Evolutionary conservation across 306 rosid species (phyloP), one percentile per base, ranked within the genome.

Genomic region (Prinsepia uniflora): DNA sequence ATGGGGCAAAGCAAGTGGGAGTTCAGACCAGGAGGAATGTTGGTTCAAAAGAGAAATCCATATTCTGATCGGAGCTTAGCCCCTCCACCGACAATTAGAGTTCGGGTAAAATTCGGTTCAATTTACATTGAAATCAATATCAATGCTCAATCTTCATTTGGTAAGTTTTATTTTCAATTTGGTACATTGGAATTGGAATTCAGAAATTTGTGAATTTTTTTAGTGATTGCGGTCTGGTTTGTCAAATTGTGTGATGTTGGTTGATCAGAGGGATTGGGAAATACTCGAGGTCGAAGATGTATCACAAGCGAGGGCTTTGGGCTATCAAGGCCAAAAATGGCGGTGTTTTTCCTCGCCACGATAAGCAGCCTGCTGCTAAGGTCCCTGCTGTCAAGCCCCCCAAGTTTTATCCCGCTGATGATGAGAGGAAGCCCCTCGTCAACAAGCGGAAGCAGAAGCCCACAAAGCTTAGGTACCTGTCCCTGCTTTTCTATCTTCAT

Each of bases 21-120:
- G 88, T 74, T 89, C 70, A 72, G 99, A 63, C 99, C 99, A 0
- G 99, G 99, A 56, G 99, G 99, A 80, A 94, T 94, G 99, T 70
- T 94, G 67, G 99, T 94, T 47, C 99, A 94, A 89, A 89, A 71
- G 63, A 83, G 99, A 76, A 77, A 60, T 34, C 46, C 79, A n/a
- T 85, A 74, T 59, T 78, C 95, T 24, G 95, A 91, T 82, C 88
- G 75, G 56, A 87, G 79, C 84, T 69, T 89, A 3, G 88, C 71
- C 8, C 84, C 82, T 13, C 82, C 87, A 54, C 96, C 97, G 43
- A 84, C 83, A 15, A 80, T 94, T 67, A 77, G 92, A 73, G 95
- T 94, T 44, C 80, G 87, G 76, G 97, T 94, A 79, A 94, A 94
- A 77, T 80, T 84, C 63, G 88, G 87, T 63, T 87, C 99, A 43